A percentile compares a stretch with the other conserved stretches of the same genome.
These are phyloP conservation scores for Thuidium tamariscinum DNA, from an alignment of 225 moss, liverwort and hornwort species.

Conservation along the genomic window DNA sequence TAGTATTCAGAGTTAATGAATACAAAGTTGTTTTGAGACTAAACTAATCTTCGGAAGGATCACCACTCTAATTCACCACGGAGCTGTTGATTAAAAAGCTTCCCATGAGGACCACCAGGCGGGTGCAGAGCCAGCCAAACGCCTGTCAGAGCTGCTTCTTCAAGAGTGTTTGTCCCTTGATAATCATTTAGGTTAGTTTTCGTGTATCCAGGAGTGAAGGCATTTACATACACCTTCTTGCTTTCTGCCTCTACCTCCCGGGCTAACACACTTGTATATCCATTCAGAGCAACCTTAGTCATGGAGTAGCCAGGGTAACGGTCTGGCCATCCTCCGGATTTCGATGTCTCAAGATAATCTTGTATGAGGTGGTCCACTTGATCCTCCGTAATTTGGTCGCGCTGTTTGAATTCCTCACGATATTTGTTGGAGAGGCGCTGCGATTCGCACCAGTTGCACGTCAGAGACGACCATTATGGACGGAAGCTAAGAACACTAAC, in stretches of 20 bases:
- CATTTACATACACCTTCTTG: neutral
- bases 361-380: neutral
- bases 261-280: slow-evolving; percentile 1
- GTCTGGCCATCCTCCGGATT: neutral
- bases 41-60: neutral
- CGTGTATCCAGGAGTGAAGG: neutral
- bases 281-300: neutral
- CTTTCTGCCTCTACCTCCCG: neutral
- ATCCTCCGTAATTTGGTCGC: slow-evolving; percentile 1
- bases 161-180: neutral
- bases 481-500: neutral
- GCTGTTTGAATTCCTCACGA: neutral
- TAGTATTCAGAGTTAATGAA: neutral
- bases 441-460: neutral
- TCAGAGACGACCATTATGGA: neutral
- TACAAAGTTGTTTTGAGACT: neutral
- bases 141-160: slow-evolving; percentile 3
- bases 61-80: neutral
- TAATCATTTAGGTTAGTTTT: neutral
- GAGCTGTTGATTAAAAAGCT: neutral
- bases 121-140: slow-evolving; percentile 13
- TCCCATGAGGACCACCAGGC: slow-evolving; percentile 7
- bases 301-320: neutral
- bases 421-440: neutral
- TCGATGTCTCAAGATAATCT: neutral